phyloP scores from a whole-genome alignment of 176 grass and related monocot species.

The barley (Hordeum vulgare) region MorexV3_pseudomolecules_assembly NC_058523.1:476379115-476379614 shows the following conservation, averaged over 20 bases:
- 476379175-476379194: neutral
- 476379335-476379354: slow-evolving; percentile 34
- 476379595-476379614: neutral
- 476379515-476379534: slow-evolving; percentile 98
- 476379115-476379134: neutral
- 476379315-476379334: slow-evolving; percentile 24
- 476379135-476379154: neutral
- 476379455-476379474: slow-evolving; percentile 82
- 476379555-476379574: slow-evolving; percentile 63
- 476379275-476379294: slow-evolving; percentile 12
- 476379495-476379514: slow-evolving; percentile 79
- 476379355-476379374: slow-evolving; percentile 6
- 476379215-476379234: slow-evolving; percentile 3
- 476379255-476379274: slow-evolving; percentile 24
- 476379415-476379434: neutral
- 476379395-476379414: neutral
- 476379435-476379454: slow-evolving; percentile 43
- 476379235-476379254: slow-evolving; percentile 22
- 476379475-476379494: slow-evolving; percentile 92
- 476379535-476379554: slow-evolving; percentile 99
- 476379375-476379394: neutral
- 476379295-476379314: slow-evolving; percentile 15
- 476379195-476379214: neutral
- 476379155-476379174: neutral
- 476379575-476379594: neutral